Conservation (phyloP, 176 grass and related monocot genomes). For the barley (Hordeum vulgare) region MorexV3_pseudomolecules_assembly NC_058524.1:241772668-241773167, state of each 20-base stretch:
- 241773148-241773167: not conserved
- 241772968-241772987: not conserved
- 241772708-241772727: not conserved
- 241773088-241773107: not conserved
- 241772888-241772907: not conserved
- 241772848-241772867: not conserved
- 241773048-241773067: not conserved
- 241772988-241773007: not conserved
- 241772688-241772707: slow-evolving; percentile 19
- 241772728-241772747: slow-evolving; percentile 26
- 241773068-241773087: not conserved
- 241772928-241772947: not conserved
- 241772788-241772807: slow-evolving; percentile 8
- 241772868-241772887: not conserved
- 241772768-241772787: not conserved
- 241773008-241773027: not conserved
- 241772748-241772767: slow-evolving; percentile 17
- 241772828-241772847: slow-evolving; percentile 10
- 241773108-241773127: not conserved
- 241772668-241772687: slow-evolving; percentile 36
- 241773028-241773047: not conserved
- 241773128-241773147: not conserved
- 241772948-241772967: not conserved
- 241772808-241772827: not conserved
- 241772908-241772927: not conserved